Base-by-base conservation (phyloP, 352 stramenopile species). In the Pythium aristosporum region DNA sequence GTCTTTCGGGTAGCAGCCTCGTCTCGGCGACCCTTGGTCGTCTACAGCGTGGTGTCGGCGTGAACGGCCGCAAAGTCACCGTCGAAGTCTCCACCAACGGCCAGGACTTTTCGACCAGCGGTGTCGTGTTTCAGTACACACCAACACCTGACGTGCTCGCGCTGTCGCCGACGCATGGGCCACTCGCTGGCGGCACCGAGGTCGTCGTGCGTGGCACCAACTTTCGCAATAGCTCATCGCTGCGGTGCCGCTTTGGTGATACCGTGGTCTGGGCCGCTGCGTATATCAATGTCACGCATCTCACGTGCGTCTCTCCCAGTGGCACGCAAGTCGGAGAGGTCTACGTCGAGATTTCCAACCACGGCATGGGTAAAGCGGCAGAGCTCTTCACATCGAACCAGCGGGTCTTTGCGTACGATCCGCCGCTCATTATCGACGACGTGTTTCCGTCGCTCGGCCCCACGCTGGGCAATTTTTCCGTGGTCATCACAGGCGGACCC, bases 21-120 rank as follows among this genome's bases (percentile, higher is more conserved):
- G 57, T 73, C 9, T 36, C 21, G 16, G 12, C 63, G 0, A 63
- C 42, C 3, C 53, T 78, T 7, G 36, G 48, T 11, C 61, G 63
- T 25, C 41, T 84, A 3, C 72, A 77, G 54, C 73, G 75, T 43
- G 77, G 73, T 15, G 63, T 74, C 20, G 74, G 72, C 15, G 36
- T 91, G 15, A 67, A 73, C 21, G 80, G 81, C n/a, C 74, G 75
- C 7, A 75, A 76, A 48, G 88, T 97, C 10, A 68, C 88, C 15
- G 61, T 98, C n/a, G 85, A 97, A 42, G 76, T 98, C 13, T 95
- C 89, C 13, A 85, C 85, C 4, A 98, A 98, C 61, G 79, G 79
- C 9, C 80, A 88, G 46, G 91, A 98, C 53, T 90, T 73, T 16
- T 85, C 79, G 0, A 68, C 30, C 1, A 88, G 71, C 39, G 77